phyloP scores from a whole-genome alignment of 495 filamentous ascomycete genomes.

The Ascobolus immersus region DNA sequence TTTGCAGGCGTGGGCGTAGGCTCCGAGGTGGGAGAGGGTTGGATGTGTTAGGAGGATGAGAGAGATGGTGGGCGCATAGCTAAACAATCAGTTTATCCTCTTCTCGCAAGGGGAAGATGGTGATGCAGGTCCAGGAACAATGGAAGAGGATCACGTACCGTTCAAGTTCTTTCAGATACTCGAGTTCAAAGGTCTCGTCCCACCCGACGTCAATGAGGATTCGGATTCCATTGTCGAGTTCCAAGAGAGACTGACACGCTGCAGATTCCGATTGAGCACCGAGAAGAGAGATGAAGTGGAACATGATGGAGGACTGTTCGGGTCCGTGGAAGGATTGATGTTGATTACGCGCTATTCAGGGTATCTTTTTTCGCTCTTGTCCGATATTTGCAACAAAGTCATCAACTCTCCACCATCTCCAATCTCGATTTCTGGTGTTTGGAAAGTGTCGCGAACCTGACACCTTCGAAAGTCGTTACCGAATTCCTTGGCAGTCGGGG shows the following conservation, averaged over 20 bases:
- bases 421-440: too few relatives aligned
- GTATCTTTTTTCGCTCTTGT: too few relatives aligned
- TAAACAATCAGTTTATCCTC: conserved; percentile 1
- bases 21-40: conserved; percentile 68
- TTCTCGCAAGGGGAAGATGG: not conserved
- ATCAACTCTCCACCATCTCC: too few relatives aligned
- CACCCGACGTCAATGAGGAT: conserved; percentile 85
- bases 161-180: conserved; percentile 61
- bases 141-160: conserved; percentile 34
- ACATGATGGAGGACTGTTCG: too few relatives aligned
- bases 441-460: too few relatives aligned
- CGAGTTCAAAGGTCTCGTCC: conserved; percentile 68
- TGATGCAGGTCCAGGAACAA: not conserved
- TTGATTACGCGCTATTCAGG: too few relatives aligned
- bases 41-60: conserved; percentile 88
- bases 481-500: too few relatives aligned
- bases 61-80: conserved; percentile 44
- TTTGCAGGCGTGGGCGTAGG: conserved; percentile 92
- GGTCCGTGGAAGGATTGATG: too few relatives aligned
- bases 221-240: conserved; percentile 91
- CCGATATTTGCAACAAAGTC: too few relatives aligned
- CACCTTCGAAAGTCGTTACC: too few relatives aligned
- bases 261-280: conserved; percentile 68
- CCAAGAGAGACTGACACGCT: conserved; percentile 80
- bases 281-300: conserved; percentile 77